These are phyloP conservation scores for Fusarium pininemorale DNA, from an alignment of 2,329 filamentous ascomycete genomes.

Conservation along the genomic window DNA sequence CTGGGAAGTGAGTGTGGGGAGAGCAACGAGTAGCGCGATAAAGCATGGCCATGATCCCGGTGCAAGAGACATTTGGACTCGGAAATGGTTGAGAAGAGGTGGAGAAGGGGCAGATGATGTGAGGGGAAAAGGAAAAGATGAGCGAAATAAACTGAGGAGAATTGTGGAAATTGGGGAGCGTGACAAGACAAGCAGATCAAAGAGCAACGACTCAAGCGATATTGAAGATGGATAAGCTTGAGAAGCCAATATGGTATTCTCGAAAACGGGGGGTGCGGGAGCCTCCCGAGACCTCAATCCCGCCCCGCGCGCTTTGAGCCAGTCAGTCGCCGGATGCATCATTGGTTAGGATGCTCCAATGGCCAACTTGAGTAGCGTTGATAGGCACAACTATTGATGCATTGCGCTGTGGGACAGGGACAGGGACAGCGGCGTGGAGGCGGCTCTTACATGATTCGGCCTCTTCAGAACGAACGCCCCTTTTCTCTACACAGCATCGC, in stretches of 20 bases:
- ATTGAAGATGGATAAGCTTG: constrained; percentile 13
- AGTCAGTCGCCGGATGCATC: constrained; percentile 19
- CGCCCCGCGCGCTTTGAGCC: constrained; percentile 33
- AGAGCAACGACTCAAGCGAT: background rate
- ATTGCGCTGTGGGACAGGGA: constrained; percentile 11
- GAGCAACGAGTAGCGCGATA: constrained; percentile 12
- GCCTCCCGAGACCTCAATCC: constrained; percentile 35
- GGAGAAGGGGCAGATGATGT: constrained; percentile 12
- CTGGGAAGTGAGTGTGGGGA: constrained; percentile 36
- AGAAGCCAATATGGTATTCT: constrained; percentile 23
- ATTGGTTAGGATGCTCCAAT: constrained; percentile 21
- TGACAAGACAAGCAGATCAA: background rate
- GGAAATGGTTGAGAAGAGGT: constrained; percentile 4
- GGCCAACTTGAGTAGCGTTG: background rate
- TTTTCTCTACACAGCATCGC: background rate
- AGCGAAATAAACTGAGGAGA: background rate
- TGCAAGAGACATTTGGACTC: constrained; percentile 13
- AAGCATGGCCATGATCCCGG: constrained; percentile 1
- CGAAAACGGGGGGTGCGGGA: constrained; percentile 30
- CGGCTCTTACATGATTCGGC: constrained; percentile 18
- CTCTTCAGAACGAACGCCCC: background rate
- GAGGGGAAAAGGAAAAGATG: constrained; percentile 2
- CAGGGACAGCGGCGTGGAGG: constrained; percentile 2
- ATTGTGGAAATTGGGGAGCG: background rate
- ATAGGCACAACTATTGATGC: constrained; percentile 16